Base-by-base conservation (phyloP, 768 basidiomycete genomes). In the Clathrus columnatus region DNA sequence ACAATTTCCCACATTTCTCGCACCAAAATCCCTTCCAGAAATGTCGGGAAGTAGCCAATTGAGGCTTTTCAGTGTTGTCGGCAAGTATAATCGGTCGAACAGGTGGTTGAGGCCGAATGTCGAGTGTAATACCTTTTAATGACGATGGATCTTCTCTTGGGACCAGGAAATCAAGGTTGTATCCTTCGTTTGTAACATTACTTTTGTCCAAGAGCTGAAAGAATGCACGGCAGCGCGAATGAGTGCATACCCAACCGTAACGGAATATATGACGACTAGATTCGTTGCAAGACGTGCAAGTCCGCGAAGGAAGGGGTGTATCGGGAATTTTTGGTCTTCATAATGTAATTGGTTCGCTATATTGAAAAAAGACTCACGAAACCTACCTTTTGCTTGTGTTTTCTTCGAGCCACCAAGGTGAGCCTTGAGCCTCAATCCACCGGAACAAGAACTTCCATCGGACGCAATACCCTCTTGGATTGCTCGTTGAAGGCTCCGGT, bases 381-480 rank as follows among this genome's bases (percentile, higher is more conserved):
- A 46, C 32, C 1, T 47, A 16, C 41, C n/a, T n/a, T n/a, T n/a
- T n/a, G n/a, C n/a, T n/a, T n/a, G n/a, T 17, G 11, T 48, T 20
- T 41, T 23, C 16, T 14, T 24, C 8, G 51, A 48, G 46, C 78
- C 79, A 81, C 79, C 79, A 80, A 1, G 78, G 78, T 36, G 66
- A 61, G 5, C 69, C 86, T 70, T 91, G 89, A 43, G 73, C 77
- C 57, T 83, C 78, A 59, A 86, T 87, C 87, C 88, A 91, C 61
- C 85, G 84, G 60, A 91, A 91, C 4, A 84, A 82, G 61, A 91
- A 90, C 65, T 91, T 91, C 65, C 81, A 87, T 6, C 88, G 74
- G 11, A 87, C 75, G n/a, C 87, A 79, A n/a, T 68, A 70, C 10
- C 78, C 77, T 28, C 61, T 66, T 17, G 70, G 68, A 57, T 78